These are phyloP conservation scores for Didymella pomorum DNA, from an alignment of 2,329 filamentous ascomycete genomes.

Conservation along the genomic window DNA sequence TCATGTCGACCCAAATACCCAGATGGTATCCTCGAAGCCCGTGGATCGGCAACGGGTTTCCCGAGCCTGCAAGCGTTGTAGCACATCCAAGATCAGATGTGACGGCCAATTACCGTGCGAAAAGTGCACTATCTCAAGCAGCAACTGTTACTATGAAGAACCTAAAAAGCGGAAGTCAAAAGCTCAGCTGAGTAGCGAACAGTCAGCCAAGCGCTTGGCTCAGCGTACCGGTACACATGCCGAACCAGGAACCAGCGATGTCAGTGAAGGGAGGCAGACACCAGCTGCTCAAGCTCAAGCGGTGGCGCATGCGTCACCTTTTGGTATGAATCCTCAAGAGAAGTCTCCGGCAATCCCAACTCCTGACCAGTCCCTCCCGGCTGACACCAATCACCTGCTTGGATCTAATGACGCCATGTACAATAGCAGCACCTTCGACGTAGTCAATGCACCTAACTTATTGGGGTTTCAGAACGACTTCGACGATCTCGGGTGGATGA, in stretches of 20 bases:
- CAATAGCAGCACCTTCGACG: neutral
- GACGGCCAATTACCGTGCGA: conserved; percentile 7
- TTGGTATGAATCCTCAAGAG: neutral
- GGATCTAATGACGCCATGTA: neutral
- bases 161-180: neutral
- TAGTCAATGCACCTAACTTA: neutral
- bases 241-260: neutral
- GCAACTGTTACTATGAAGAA: neutral
- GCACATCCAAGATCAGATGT: conserved; percentile 12
- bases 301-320: neutral
- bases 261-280: neutral
- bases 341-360: neutral
- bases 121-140: neutral
- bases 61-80: conserved; percentile 14
- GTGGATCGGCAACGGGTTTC: conserved; percentile 10
- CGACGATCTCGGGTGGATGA: neutral
- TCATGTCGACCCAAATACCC: neutral
- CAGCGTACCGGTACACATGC: neutral
- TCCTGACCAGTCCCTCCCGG: neutral
- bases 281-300: neutral
- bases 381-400: neutral
- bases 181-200: neutral
- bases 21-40: neutral
- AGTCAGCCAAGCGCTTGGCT: neutral
- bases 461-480: neutral